Conservation (phyloP, 2,329 filamentous ascomycete genomes). For the Exophiala sp. region DNA sequence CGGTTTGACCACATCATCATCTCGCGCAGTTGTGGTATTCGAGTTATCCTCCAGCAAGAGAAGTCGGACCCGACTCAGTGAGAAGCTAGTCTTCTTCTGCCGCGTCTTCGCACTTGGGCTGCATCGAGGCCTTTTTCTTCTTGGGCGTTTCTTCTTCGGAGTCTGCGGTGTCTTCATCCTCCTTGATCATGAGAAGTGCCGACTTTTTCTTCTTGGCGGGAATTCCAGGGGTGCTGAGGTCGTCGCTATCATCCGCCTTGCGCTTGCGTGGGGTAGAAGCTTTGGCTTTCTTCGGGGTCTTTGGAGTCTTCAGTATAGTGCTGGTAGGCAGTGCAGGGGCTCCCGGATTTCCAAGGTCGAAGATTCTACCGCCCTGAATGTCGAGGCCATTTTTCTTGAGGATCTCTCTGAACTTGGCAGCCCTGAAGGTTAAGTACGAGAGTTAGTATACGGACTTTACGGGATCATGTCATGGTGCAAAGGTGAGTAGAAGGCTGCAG, state of each 20-base stretch:
- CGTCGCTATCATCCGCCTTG: neutral
- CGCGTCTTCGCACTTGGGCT: neutral
- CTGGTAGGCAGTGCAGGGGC: too few species aligned
- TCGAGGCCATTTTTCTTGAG: constrained; percentile 6
- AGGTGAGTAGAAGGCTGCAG: neutral
- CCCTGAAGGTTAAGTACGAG: neutral
- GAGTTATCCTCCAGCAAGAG: neutral
- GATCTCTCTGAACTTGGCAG: constrained; percentile 7
- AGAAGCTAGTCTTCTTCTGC: neutral
- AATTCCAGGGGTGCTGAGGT: neutral
- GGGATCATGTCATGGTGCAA: neutral
- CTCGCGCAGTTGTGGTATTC: neutral
- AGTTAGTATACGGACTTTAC: neutral
- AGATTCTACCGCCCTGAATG: neutral
- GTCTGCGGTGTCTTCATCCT: too few species aligned
- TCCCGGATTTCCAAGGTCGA: neutral
- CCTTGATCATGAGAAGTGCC: neutral
- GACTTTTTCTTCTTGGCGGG: constrained; percentile 8
- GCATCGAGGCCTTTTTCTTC: neutral
- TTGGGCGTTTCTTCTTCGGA: too few species aligned
- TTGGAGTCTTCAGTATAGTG: too few species aligned
- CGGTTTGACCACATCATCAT: neutral
- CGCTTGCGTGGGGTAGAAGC: constrained; percentile 1
- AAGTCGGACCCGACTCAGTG: too few species aligned
- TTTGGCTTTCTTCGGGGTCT: constrained; percentile 1